Percentiles rank a stretch among this genome's conserved stretches.
Evolutionary conservation across 169 alveolate genomes (phyloP).

Genomic region (Plasmodium malariae): DNA sequence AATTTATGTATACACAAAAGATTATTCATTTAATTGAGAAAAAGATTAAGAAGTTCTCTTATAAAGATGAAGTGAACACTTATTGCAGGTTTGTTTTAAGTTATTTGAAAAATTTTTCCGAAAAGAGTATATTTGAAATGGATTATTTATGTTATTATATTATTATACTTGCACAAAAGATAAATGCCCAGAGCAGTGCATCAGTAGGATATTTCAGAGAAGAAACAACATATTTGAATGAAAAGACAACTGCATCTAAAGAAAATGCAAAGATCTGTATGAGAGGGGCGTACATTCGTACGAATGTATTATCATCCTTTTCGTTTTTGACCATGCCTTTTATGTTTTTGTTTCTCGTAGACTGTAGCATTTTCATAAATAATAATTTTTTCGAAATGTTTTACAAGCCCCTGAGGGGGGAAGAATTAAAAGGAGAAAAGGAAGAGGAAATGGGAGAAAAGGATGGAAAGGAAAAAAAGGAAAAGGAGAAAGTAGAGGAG

Average conservation of each 20-base stretch:
- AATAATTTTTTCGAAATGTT: conserved; percentile 37
- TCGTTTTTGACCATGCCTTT: conserved; percentile 41
- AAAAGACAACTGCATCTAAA: not conserved
- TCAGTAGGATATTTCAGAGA: not conserved
- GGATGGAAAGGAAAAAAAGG: too few species aligned
- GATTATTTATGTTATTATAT: conserved; percentile 40
- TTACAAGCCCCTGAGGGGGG: conserved; percentile 27
- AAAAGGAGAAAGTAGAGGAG: too few species aligned
- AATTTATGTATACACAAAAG: not conserved
- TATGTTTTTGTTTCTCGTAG: conserved; percentile 25
- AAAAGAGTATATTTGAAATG: conserved; percentile 42
- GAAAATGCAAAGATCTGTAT: too few species aligned
- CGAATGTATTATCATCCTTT: conserved; percentile 19
- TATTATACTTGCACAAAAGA: conserved; percentile 23
- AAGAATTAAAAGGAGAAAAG: not conserved
- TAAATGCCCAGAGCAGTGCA: not conserved
- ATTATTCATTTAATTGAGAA: conserved; percentile 22
- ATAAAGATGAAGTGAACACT: not conserved
- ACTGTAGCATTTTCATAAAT: conserved; percentile 45
- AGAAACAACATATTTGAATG: not conserved
- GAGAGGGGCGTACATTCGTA: too few species aligned
- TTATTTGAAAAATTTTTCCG: conserved; percentile 32
- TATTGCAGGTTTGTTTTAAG: conserved; percentile 10
- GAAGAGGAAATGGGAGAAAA: too few species aligned
- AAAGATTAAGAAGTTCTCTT: not conserved